Conservation (phyloP, 495 filamentous ascomycete species). For the Apodospora peruviana region DNA sequence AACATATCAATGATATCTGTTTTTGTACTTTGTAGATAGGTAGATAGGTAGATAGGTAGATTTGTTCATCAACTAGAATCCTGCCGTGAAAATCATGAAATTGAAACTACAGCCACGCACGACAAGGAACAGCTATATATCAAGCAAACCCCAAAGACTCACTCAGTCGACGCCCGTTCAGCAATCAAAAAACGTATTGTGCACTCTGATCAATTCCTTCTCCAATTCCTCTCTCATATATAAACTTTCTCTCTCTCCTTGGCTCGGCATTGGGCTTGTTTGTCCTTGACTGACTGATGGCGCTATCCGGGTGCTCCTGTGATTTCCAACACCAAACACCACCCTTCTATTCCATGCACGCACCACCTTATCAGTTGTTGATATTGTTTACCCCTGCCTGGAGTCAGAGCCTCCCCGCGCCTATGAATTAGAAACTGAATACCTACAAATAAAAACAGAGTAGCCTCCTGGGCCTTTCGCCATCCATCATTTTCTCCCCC, state of each 20-base stretch:
- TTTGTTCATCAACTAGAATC: slow-evolving; percentile 34
- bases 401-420: background rate
- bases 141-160: background rate
- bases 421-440: slow-evolving; percentile 38
- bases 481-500: slow-evolving; percentile 32
- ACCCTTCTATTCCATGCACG: background rate
- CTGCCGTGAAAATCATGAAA: slow-evolving; percentile 39
- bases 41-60: no score
- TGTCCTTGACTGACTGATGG: no score
- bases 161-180: background rate
- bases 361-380: background rate
- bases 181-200: background rate
- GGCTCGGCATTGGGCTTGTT: background rate
- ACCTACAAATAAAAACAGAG: slow-evolving; percentile 16
- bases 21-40: no score
- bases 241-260: background rate
- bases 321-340: background rate
- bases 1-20: no score
- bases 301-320: no score
- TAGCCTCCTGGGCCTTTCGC: slow-evolving; percentile 44
- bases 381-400: background rate
- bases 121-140: slow-evolving; percentile 19
- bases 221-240: background rate
- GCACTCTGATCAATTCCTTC: background rate
- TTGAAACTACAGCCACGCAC: slow-evolving; percentile 27